Percentiles rank a stretch among this genome's conserved stretches.
phyloP scores from a whole-genome alignment of 2,329 filamentous ascomycete genomes.

The Massarina eburnea region DNA sequence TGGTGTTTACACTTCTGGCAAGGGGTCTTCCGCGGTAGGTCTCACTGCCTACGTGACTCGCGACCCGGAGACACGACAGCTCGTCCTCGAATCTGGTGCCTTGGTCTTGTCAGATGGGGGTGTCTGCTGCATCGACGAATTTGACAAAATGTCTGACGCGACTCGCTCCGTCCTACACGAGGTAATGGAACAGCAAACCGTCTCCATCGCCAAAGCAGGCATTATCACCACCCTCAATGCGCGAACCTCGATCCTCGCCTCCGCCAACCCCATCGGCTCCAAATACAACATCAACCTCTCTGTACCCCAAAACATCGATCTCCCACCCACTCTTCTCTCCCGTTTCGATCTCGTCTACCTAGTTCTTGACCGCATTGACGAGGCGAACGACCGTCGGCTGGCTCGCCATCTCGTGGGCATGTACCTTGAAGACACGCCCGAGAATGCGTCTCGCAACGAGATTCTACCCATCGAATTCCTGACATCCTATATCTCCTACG shows the following conservation, averaged over 20 bases:
- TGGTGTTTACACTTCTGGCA: slow-evolving; percentile 75
- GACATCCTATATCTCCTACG: slow-evolving; percentile 96
- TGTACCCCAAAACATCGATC: slow-evolving; percentile 96
- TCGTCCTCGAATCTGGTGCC: slow-evolving; percentile 74
- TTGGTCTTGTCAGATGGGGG: slow-evolving; percentile 73
- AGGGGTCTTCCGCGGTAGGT: slow-evolving; percentile 75
- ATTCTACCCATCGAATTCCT: slow-evolving; percentile 88
- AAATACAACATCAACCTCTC: slow-evolving; percentile 96
- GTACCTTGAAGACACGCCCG: slow-evolving; percentile 93
- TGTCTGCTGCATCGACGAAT: slow-evolving; percentile 78
- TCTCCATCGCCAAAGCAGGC: slow-evolving; percentile 75
- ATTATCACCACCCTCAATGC: slow-evolving; percentile 91
- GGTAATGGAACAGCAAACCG: slow-evolving; percentile 80
- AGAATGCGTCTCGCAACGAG: slow-evolving; percentile 77
- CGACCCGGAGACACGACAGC: slow-evolving; percentile 71
- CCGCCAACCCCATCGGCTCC: slow-evolving; percentile 95
- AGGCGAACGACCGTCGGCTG: slow-evolving; percentile 82
- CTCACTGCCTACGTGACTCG: slow-evolving; percentile 76
- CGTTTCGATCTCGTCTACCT: slow-evolving; percentile 97
- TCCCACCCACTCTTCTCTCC: slow-evolving; percentile 90
- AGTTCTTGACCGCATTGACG: slow-evolving; percentile 90
- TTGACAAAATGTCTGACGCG: slow-evolving; percentile 77
- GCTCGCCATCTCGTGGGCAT: slow-evolving; percentile 93
- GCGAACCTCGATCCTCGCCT: slow-evolving; percentile 91
- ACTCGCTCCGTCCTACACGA: slow-evolving; percentile 75